phyloP scores from a whole-genome alignment of 352 stramenopile genomes.

The Phytophthora pinifolia region DNA sequence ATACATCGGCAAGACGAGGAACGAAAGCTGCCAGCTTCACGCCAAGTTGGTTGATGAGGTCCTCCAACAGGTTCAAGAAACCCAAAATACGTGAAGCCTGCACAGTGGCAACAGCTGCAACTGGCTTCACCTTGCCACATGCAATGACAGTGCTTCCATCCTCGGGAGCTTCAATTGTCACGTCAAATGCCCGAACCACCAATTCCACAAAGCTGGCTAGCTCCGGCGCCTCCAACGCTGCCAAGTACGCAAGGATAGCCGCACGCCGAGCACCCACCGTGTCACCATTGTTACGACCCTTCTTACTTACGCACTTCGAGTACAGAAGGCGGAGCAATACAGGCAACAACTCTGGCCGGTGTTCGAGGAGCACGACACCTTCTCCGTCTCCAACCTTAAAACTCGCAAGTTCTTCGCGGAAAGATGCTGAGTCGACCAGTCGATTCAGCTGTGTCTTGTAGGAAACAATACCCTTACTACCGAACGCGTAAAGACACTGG shows the following conservation, averaged over 20 bases:
- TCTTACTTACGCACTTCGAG: constrained; percentile 89
- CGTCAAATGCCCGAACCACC: constrained; percentile 86
- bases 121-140: constrained; percentile 21
- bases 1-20: constrained; percentile 69
- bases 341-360: constrained; percentile 77
- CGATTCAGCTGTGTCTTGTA: constrained; percentile 89
- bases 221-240: constrained; percentile 70
- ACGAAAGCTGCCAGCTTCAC: constrained; percentile 84
- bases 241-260: constrained; percentile 90
- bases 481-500: constrained; percentile 86
- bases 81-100: constrained; percentile 79
- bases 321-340: constrained; percentile 90
- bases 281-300: constrained; percentile 79
- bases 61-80: constrained; percentile 90
- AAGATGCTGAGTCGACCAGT: constrained; percentile 75
- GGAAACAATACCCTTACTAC: constrained; percentile 73
- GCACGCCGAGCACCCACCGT: constrained; percentile 85
- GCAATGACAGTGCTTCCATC: constrained; percentile 14
- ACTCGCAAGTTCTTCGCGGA: constrained; percentile 90
- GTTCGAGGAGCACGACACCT: constrained; percentile 72
- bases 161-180: constrained; percentile 36
- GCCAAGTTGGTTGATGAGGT: constrained; percentile 86
- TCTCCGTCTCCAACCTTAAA: constrained; percentile 83
- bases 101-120: constrained; percentile 49
- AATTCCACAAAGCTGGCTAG: constrained; percentile 88